phyloP scores from a whole-genome alignment of 208 protist genomes.

The Trypanosoma melophagium region DNA sequence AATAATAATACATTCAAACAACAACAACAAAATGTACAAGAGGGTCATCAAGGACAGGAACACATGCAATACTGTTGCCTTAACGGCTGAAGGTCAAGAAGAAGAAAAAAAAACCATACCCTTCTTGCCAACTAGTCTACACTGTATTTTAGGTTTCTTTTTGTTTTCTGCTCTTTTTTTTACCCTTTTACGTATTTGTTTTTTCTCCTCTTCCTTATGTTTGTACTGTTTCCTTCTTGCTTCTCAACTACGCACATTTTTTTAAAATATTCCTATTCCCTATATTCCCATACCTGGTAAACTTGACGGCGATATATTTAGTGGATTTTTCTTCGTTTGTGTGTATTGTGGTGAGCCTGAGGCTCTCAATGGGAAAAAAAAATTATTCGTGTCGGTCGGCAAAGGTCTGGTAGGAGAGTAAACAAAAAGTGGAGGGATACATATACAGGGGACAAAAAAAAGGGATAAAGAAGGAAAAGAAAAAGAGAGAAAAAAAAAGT shows the following conservation, averaged over 20 bases:
- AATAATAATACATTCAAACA: not conserved
- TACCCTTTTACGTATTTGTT: constrained; percentile 14
- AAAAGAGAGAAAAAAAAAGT: not conserved
- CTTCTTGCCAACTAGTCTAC: too few relatives aligned
- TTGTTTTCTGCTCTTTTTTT: not conserved
- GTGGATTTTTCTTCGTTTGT: too few relatives aligned
- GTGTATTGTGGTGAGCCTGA: not conserved
- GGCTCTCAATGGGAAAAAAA: not conserved
- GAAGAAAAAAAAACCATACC: not conserved
- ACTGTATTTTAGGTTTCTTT: too few relatives aligned
- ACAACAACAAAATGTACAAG: constrained; percentile 15
- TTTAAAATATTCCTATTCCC: not conserved
- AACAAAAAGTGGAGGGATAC: too few relatives aligned
- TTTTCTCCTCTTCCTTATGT: not conserved
- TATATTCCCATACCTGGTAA: too few relatives aligned
- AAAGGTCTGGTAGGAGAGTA: too few relatives aligned
- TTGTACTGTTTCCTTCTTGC: not conserved
- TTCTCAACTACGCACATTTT: not conserved
- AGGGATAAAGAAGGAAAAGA: not conserved
- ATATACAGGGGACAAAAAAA: not conserved
- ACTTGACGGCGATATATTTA: too few relatives aligned
- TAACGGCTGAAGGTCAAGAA: not conserved
- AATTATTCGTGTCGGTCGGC: not conserved
- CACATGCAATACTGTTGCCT: not conserved
- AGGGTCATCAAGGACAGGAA: not conserved